Percentiles rank a stretch among this genome's conserved stretches.
phyloP scores from a whole-genome alignment of 1,284 basidiomycete genomes.

The Austropuccinia psidii region DNA sequence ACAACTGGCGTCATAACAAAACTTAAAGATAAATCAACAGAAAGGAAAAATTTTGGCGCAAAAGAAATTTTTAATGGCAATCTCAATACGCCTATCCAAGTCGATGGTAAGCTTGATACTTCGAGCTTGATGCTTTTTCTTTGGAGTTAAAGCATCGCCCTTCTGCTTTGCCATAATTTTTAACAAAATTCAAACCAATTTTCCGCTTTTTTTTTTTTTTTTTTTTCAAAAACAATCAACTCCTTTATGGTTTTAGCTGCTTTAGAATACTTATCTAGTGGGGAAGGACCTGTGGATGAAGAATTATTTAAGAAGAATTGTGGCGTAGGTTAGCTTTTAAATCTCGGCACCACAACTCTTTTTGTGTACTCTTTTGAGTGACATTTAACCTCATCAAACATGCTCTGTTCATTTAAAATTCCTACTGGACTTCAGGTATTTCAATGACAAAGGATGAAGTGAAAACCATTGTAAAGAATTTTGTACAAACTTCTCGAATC shows the following conservation, averaged over 20 bases:
- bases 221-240: too few relatives aligned
- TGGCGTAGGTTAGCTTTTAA: slow-evolving; percentile 30
- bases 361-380: neutral
- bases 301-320: slow-evolving; percentile 3
- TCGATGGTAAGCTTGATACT: slow-evolving; percentile 16
- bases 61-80: slow-evolving; percentile 4
- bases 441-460: slow-evolving; percentile 25
- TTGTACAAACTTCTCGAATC: neutral
- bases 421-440: neutral
- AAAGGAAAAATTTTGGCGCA: slow-evolving; percentile 12
- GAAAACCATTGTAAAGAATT: slow-evolving; percentile 6
- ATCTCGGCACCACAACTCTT: neutral
- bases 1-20: slow-evolving; percentile 6
- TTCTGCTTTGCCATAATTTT: too few relatives aligned
- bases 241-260: slow-evolving; percentile 9
- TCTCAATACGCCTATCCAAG: slow-evolving; percentile 10
- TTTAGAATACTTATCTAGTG: slow-evolving; percentile 11
- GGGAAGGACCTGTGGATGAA: slow-evolving; percentile 8
- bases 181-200: neutral
- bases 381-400: neutral
- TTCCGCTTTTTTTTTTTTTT: neutral
- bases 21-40: neutral
- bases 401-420: neutral
- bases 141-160: neutral
- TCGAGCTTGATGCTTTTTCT: neutral